Evolutionary conservation across 1,139 yeast species (phyloP).

Genomic region (Candida glucosophila): DNA sequence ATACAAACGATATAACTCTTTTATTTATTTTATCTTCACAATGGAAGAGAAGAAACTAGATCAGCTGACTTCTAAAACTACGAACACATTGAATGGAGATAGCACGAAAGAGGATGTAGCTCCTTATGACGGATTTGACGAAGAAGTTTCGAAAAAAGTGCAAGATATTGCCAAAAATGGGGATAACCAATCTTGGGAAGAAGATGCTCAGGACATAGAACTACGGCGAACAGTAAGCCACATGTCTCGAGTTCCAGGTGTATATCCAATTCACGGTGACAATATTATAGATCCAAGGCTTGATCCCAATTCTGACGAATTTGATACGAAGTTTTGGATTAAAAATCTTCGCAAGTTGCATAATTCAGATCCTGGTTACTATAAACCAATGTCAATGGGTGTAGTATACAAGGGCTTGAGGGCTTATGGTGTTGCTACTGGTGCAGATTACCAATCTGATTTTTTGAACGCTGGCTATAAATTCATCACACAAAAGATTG

Average conservation of each 20-base stretch:
- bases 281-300: conserved; percentile 8
- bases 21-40: too few relatives aligned
- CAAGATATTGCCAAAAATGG: too few relatives aligned
- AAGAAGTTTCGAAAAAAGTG: not conserved
- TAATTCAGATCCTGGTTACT: conserved; percentile 12
- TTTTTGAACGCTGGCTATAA: conserved; percentile 7
- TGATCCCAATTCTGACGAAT: conserved; percentile 11
- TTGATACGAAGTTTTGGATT: conserved; percentile 17
- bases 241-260: conserved; percentile 3
- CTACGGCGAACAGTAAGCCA: conserved; percentile 3
- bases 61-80: too few relatives aligned
- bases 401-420: conserved; percentile 12
- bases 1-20: too few relatives aligned
- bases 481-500: conserved; percentile 4
- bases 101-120: too few relatives aligned
- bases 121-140: conserved; percentile 1
- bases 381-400: conserved; percentile 12
- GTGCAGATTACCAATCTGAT: conserved; percentile 10
- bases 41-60: too few relatives aligned
- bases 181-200: too few relatives aligned
- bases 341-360: conserved; percentile 14
- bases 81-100: too few relatives aligned
- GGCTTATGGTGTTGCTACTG: conserved; percentile 12
- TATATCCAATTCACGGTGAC: conserved; percentile 1
- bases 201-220: too few relatives aligned